Evolutionary conservation across 805 yeast species (phyloP).

Genomic region (Kuraishia ogatae): DNA sequence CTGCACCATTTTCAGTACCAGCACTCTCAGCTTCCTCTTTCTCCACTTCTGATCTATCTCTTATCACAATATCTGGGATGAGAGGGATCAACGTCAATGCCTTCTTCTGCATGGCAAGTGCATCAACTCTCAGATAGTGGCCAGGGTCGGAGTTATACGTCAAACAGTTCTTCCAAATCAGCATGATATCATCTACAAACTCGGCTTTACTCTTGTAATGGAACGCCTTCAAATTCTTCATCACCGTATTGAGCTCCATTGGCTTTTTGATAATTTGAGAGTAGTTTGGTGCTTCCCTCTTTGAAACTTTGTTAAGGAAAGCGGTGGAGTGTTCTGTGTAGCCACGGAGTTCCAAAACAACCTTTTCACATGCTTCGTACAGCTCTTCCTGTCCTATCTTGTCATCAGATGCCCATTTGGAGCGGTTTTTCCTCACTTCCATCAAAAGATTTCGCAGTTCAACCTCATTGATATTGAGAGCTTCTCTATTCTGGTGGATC

Average conservation of each 20-base stretch:
- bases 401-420: conserved; percentile 97
- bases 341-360: conserved; percentile 79
- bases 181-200: conserved; percentile 91
- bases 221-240: conserved; percentile 77
- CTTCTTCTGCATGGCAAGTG: conserved; percentile 92
- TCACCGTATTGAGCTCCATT: conserved; percentile 92
- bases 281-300: conserved; percentile 96
- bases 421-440: conserved; percentile 91
- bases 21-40: conserved; percentile 44
- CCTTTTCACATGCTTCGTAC: conserved; percentile 96
- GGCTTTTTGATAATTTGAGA: conserved; percentile 84
- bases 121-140: conserved; percentile 86
- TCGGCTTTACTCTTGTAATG: conserved; percentile 80
- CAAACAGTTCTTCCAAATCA: conserved; percentile 92
- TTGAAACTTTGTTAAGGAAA: conserved; percentile 89
- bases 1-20: conserved; percentile 28
- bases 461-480: conserved; percentile 62
- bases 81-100: conserved; percentile 67
- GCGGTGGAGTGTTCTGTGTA: conserved; percentile 97
- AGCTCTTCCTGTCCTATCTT: conserved; percentile 95
- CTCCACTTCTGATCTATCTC: conserved; percentile 67
- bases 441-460: conserved; percentile 79
- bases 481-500: conserved; percentile 75
- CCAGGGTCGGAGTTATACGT: conserved; percentile 92
- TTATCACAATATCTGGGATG: conserved; percentile 81